Conservation (phyloP, 192 early-diverging fungal species). For the Chytriomyces sp. region DNA sequence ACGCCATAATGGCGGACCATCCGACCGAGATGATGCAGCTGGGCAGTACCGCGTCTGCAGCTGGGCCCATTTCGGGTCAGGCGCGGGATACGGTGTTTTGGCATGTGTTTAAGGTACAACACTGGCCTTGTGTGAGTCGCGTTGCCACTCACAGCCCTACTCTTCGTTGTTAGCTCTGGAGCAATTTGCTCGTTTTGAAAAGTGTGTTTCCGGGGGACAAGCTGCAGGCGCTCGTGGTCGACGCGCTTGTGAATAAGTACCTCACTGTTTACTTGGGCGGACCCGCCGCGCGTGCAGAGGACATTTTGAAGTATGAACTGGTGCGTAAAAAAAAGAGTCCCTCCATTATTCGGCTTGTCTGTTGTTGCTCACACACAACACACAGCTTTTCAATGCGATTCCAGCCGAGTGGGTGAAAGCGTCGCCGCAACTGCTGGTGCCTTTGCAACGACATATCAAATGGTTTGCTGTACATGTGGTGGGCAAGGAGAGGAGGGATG, state of each 20-base stretch:
- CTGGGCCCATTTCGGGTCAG: neutral
- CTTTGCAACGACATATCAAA: neutral
- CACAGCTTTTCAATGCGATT: neutral
- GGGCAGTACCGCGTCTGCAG: neutral
- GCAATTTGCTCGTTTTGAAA: neutral
- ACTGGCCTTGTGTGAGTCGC: neutral
- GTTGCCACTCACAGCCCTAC: neutral
- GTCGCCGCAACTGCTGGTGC: neutral
- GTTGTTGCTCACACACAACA: neutral
- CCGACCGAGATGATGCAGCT: conserved; percentile 3
- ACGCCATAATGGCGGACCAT: neutral
- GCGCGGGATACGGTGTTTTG: conserved; percentile 22
- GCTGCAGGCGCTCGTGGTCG: neutral
- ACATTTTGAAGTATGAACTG: conserved; percentile 24
- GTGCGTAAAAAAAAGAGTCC: neutral
- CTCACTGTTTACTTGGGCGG: neutral
- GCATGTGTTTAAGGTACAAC: conserved; percentile 12
- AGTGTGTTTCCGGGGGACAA: neutral
- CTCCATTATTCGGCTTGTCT: neutral
- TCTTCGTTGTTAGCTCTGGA: neutral
- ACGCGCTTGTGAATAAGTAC: conserved; percentile 2
- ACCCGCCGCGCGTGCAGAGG: neutral
- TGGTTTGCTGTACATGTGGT: conserved; percentile 20
- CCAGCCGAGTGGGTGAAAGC: conserved; percentile 5
- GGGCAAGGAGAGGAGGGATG: neutral